A percentile compares a stretch with the other conserved stretches of the same genome.
phyloP scores from a whole-genome alignment of 1,139 yeast genomes.

The Pichia sp. region DNA sequence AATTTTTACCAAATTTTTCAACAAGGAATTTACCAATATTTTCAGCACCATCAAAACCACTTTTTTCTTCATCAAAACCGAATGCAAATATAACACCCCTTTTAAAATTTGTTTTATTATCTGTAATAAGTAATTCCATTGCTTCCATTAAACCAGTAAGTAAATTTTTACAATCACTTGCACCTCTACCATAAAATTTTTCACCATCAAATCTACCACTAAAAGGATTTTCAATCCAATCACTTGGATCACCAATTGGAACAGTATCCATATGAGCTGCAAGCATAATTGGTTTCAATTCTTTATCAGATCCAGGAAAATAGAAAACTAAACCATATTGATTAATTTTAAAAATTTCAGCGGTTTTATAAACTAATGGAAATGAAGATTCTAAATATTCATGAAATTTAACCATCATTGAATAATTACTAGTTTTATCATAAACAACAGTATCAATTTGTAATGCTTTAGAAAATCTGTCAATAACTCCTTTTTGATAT shows the following conservation, averaged over 20 bases:
- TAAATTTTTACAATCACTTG: slow-evolving; percentile 57
- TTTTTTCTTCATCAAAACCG: slow-evolving; percentile 71
- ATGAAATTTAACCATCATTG: slow-evolving; percentile 38
- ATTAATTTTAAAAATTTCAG: slow-evolving; percentile 37
- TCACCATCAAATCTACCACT: slow-evolving; percentile 61
- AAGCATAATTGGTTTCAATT: slow-evolving; percentile 57
- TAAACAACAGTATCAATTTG: slow-evolving; percentile 56
- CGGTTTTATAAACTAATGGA: slow-evolving; percentile 35
- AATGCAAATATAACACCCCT: slow-evolving; percentile 54
- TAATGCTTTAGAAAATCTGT: slow-evolving; percentile 48
- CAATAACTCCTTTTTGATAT: slow-evolving; percentile 37
- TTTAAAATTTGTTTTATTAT: slow-evolving; percentile 41
- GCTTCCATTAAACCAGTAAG: slow-evolving; percentile 55
- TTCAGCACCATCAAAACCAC: slow-evolving; percentile 55
- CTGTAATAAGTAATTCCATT: slow-evolving; percentile 42
- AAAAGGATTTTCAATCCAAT: slow-evolving; percentile 70
- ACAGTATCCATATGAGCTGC: slow-evolving; percentile 84
- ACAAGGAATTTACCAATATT: slow-evolving; percentile 38
- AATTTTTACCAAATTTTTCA: slow-evolving; percentile 48
- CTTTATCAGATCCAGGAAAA: slow-evolving; percentile 40
- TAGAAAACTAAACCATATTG: slow-evolving; percentile 35
- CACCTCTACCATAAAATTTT: slow-evolving; percentile 58
- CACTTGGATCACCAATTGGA: slow-evolving; percentile 54
- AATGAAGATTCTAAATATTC: slow-evolving; percentile 38
- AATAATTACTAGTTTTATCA: slow-evolving; percentile 39